Conservation (phyloP, 495 filamentous ascomycete genomes). For the Venustampulla echinocandica region DNA sequence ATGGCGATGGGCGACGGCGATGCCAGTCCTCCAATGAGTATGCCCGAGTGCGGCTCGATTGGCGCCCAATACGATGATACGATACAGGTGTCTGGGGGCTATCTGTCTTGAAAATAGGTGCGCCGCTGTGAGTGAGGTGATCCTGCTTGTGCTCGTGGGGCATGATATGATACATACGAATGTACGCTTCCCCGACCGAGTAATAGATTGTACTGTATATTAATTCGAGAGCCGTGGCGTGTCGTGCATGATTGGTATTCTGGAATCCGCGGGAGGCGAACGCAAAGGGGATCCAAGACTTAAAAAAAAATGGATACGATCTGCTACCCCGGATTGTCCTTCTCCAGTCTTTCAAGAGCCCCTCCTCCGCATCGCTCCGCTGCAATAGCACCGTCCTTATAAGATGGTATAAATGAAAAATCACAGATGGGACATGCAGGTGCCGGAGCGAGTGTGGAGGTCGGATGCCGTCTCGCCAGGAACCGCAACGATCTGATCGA, state of each 20-base stretch:
- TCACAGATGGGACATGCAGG: conserved; percentile 20
- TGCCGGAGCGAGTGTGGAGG: conserved; percentile 10
- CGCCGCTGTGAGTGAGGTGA: too few relatives aligned
- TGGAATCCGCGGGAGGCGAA: too few relatives aligned
- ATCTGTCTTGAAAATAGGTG: too few relatives aligned
- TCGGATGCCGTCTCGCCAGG: conserved; percentile 8
- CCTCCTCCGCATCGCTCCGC: conserved; percentile 8
- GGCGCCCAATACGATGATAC: too few relatives aligned
- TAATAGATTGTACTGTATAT: too few relatives aligned
- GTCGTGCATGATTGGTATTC: too few relatives aligned
- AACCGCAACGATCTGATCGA: conserved; percentile 19
- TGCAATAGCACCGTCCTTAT: conserved; percentile 1
- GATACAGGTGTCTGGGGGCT: neutral
- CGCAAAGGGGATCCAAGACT: too few relatives aligned
- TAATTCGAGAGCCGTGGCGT: too few relatives aligned
- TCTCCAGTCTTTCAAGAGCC: neutral
- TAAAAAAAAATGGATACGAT: neutral
- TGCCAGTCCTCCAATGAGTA: neutral
- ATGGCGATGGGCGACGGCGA: neutral
- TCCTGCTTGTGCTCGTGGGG: neutral
- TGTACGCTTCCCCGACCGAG: too few relatives aligned
- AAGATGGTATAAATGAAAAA: conserved; percentile 1
- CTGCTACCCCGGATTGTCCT: conserved; percentile 6
- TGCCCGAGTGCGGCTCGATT: too few relatives aligned
- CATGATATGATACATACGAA: too few relatives aligned